Percentiles rank a stretch among this genome's conserved stretches.
Conservation (phyloP, 768 basidiomycete species). For the Candolleomyces eurysporus region DNA sequence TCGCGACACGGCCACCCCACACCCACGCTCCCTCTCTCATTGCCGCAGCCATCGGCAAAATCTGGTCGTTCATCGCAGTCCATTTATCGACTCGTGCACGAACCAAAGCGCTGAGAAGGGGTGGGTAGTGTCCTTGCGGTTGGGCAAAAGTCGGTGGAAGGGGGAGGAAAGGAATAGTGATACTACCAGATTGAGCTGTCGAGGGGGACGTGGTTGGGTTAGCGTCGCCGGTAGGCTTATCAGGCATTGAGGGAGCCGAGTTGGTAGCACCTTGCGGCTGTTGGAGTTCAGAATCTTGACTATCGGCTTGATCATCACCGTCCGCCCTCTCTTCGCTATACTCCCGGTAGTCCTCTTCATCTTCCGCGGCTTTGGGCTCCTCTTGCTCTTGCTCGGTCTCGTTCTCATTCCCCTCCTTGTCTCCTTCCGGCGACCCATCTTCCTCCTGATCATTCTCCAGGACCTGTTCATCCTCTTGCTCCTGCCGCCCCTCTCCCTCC, state of each 20-base stretch:
- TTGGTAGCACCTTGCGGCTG: too few species aligned
- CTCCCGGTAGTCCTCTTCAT: too few species aligned
- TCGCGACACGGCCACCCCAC: neutral
- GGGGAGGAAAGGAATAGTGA: neutral
- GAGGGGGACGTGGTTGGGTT: neutral
- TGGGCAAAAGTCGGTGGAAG: neutral
- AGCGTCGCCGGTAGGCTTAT: neutral
- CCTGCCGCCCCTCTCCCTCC: neutral
- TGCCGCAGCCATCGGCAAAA: neutral
- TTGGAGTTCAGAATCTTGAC: too few species aligned
- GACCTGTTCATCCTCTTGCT: neutral
- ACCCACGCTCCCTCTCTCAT: neutral
- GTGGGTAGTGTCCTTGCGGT: neutral
- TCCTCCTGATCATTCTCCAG: neutral
- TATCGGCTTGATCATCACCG: too few species aligned
- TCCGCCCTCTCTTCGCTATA: too few species aligned
- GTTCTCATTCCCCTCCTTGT: neutral
- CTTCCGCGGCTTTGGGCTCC: too few species aligned
- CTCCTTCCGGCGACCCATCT: neutral
- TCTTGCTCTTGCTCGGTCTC: neutral
- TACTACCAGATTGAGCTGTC: neutral
- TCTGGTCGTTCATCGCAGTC: neutral
- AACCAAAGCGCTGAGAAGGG: neutral
- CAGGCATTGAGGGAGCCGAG: neutral
- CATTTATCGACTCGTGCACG: neutral